Conservation (phyloP, 2,329 filamentous ascomycete genomes). For the Aspergillus felis region DNA sequence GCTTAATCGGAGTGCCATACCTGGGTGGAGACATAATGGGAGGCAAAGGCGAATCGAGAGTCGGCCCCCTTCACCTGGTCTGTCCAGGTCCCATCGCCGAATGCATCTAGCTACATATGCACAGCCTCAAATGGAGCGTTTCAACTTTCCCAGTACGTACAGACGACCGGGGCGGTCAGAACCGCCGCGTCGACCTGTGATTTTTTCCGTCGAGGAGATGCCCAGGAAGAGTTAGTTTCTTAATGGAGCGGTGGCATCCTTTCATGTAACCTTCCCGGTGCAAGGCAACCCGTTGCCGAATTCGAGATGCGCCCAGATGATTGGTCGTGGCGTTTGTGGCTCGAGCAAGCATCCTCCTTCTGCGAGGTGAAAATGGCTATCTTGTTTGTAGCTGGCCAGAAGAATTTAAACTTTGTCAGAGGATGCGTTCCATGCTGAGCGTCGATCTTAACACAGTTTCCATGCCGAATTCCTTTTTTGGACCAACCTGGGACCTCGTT, state of each 20-base stretch:
- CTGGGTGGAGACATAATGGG: not conserved
- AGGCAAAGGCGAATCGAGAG: conserved; percentile 2
- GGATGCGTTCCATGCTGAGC: not conserved
- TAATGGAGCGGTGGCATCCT: conserved; percentile 2
- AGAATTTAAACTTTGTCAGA: not conserved
- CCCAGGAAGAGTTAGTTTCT: conserved; percentile 1
- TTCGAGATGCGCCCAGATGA: not conserved
- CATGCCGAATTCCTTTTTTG: not conserved
- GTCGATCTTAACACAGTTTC: not conserved
- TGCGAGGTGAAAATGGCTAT: not conserved
- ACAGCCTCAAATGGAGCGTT: conserved; percentile 3
- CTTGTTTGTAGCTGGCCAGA: not conserved
- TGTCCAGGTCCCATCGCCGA: not conserved
- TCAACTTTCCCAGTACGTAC: not conserved
- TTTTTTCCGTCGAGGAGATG: not conserved
- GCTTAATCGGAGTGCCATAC: conserved; percentile 2
- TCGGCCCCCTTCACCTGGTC: not conserved
- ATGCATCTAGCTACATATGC: conserved; percentile 6
- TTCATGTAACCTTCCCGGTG: not conserved
- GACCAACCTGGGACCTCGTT: not conserved
- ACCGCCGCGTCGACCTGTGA: not conserved
- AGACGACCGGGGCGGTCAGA: not conserved
- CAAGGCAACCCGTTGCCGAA: not conserved
- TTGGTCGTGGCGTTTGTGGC: not conserved
- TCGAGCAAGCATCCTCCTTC: not conserved